Evolutionary conservation across 2,329 filamentous ascomycete genomes (phyloP), one percentile per base, ranked within the genome.

Genomic region (Epichloe coenophiala): DNA sequence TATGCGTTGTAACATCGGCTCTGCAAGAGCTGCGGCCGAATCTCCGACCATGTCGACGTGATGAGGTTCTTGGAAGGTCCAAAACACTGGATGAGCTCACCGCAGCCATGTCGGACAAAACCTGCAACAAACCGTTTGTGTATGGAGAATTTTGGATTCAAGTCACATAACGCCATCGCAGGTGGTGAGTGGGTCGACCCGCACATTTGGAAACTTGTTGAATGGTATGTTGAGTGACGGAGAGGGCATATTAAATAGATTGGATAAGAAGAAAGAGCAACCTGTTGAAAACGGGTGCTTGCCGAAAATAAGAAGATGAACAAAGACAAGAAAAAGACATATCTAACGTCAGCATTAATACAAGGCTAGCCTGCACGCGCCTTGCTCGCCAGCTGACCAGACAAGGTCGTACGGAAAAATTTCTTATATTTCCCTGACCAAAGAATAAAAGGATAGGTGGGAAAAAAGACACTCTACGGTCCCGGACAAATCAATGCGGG

Each of bases 71-170:
- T 35, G 12, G 23, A 21, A 4, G 51, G 51, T 7, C 51, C 51
- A 21, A 53, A 53, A 35, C 48, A 53, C 45, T 51, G 35, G 15
- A 51, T 27, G 19, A 53, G 48, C 8, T 53, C 43, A 37, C 51
- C 51, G 36, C 45, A 49, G 27, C 40, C 13, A 15, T 23, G 45
- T 31, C 51, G 51, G 45, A 53, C 51, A 43, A 51, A 53, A 5
- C 51, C 51, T 45, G 51, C 51, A 27, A 53, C 42, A 11, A 53
- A 47, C 3, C 49, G 35, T 17, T 43, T 46, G 49, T 53, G 48
- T 21, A 53, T 48, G 2, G 48, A 51, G 17, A 48, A 11, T 5
- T 36, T 45, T 12, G 40, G 11, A 3, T 5, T 27, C 19, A 33
- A 15, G 7, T 23, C 17, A 17, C n/a, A 33, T 5, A 12, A 31